phyloP scores from a whole-genome alignment of 441 rosid genomes.

The Arabidopsis lyrata region DNA sequence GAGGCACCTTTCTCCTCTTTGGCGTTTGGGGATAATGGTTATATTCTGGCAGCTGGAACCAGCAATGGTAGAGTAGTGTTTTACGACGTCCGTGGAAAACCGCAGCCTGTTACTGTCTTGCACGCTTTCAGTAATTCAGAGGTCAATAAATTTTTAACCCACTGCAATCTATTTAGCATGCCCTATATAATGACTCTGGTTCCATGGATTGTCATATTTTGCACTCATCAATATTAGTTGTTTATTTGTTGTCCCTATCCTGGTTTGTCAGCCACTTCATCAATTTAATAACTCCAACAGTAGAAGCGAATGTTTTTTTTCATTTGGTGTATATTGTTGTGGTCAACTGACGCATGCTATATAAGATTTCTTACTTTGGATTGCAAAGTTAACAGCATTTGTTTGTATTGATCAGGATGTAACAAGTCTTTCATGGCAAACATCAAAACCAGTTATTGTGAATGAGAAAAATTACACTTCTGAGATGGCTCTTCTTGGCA shows the following conservation, averaged over 20 bases:
- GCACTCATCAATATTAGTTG: conserved; percentile 12
- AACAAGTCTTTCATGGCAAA: conserved; percentile 97
- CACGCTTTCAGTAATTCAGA: conserved; percentile 89
- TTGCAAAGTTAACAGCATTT: conserved; percentile 31
- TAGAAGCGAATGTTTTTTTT: neutral
- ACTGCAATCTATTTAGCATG: conserved; percentile 20
- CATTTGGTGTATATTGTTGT: conserved; percentile 11
- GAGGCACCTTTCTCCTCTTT: conserved; percentile 96
- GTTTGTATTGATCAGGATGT: conserved; percentile 70
- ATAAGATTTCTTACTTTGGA: neutral
- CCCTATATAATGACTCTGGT: conserved; percentile 1
- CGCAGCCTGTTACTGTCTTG: conserved; percentile 86
- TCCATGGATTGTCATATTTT: conserved; percentile 14
- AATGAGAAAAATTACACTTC: conserved; percentile 77
- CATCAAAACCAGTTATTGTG: conserved; percentile 84
- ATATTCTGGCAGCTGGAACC: conserved; percentile 94
- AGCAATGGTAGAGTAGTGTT: conserved; percentile 89
- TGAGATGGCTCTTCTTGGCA: conserved; percentile 95
- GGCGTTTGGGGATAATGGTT: conserved; percentile 94
- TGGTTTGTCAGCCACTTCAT: conserved; percentile 4
- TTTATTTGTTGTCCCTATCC: conserved; percentile 9
- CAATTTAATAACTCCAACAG: conserved; percentile 20
- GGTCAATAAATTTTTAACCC: conserved; percentile 54
- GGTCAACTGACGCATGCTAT: conserved; percentile 14
- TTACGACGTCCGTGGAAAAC: conserved; percentile 93